Evolutionary conservation across 371 early-diverging fungal genomes (phyloP).

Genomic region (Mortierella sp.): DNA sequence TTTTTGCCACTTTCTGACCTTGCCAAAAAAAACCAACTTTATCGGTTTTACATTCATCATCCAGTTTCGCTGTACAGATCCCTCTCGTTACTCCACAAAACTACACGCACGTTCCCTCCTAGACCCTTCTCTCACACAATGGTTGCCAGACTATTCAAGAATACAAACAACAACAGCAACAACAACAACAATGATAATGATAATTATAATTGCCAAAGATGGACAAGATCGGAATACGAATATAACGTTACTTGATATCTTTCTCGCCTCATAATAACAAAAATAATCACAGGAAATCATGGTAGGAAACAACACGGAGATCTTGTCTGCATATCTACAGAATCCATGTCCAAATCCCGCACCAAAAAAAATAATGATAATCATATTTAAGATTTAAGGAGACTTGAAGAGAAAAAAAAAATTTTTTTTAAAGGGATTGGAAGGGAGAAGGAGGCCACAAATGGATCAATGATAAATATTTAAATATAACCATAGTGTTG

Average conservation of each 20-base stretch:
- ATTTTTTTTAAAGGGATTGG: constrained; percentile 16
- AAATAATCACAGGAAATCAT: background rate
- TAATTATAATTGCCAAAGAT: background rate
- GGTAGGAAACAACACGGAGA: constrained; percentile 7
- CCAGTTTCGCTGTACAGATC: background rate
- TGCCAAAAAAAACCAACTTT: background rate
- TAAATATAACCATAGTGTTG: background rate
- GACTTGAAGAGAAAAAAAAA: background rate
- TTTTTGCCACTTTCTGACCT: background rate
- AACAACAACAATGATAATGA: no score
- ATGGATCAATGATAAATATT: background rate
- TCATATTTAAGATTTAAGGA: background rate
- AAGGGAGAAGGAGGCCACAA: constrained; percentile 20
- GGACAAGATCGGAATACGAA: background rate
- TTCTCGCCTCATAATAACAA: background rate
- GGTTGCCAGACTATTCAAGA: background rate
- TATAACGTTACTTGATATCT: background rate
- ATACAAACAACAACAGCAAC: background rate
- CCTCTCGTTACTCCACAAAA: background rate
- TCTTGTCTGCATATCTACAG: background rate
- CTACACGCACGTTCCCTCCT: background rate
- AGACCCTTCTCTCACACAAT: background rate
- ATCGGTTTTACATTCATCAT: background rate
- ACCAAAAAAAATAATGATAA: background rate
- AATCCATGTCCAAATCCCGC: background rate